These are phyloP conservation scores for Avicennia marina DNA, from an alignment of 257 asterid species.

Conservation along the genomic window DNA sequence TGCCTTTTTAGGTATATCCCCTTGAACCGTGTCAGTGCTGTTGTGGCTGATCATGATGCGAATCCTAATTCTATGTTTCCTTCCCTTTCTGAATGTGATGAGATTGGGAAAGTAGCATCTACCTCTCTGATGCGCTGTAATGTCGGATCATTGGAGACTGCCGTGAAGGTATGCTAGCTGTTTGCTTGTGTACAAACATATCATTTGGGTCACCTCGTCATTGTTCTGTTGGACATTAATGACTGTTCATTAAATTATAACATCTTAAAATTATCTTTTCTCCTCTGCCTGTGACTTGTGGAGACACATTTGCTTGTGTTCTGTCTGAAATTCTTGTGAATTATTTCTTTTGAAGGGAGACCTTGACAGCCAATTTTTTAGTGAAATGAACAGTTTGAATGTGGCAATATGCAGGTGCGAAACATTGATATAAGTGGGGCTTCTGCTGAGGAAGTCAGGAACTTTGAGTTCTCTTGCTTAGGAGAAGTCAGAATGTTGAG, in stretches of 20 bases:
- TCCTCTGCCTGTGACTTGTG: too few relatives aligned
- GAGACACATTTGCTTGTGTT: background rate
- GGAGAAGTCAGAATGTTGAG: conserved; percentile 89
- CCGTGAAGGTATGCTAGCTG: conserved; percentile 73
- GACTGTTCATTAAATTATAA: background rate
- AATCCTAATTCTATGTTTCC: conserved; percentile 55
- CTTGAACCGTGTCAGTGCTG: conserved; percentile 55
- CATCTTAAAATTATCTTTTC: background rate
- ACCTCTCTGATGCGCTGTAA: conserved; percentile 66
- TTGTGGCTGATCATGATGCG: conserved; percentile 27
- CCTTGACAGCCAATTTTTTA: background rate
- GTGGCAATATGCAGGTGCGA: conserved; percentile 59
- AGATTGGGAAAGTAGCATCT: conserved; percentile 47
- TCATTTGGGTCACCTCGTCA: too few relatives aligned
- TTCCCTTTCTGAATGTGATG: conserved; percentile 54
- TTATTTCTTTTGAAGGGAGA: background rate
- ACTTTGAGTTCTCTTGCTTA: conserved; percentile 69
- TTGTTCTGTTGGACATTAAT: too few relatives aligned
- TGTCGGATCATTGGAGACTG: conserved; percentile 65
- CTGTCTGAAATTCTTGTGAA: background rate
- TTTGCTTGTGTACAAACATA: too few relatives aligned
- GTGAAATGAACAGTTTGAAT: background rate
- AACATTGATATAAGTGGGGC: conserved; percentile 52
- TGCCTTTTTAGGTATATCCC: conserved; percentile 66
- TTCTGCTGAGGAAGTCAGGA: conserved; percentile 61